Evolutionary conservation across 345 rosid species (phyloP), one percentile per base, ranked within the genome.

Genomic region (Lepidium africanum): DNA sequence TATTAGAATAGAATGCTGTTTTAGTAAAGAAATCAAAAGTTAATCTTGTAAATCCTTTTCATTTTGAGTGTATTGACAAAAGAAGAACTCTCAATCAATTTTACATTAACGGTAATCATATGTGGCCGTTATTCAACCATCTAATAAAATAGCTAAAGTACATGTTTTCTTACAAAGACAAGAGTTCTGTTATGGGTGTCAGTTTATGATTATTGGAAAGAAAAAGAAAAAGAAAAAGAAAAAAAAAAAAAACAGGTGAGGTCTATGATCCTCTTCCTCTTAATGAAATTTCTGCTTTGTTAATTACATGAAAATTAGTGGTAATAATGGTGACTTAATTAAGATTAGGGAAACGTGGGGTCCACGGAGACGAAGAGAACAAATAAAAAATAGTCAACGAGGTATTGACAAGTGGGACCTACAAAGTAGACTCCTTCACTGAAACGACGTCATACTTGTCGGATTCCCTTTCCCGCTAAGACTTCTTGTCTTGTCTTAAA

Each of bases 381-480:
- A 63, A 16, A 63, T 60, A 23, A 5, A 33, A 56, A 73, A 73
- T 65, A 49, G 72, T 67, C 77, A 73, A 51, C 56, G 41, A 42
- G 15, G 67, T 73, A 19, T 66, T 73, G 67, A 66, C 55, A 73
- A 14, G 47, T 73, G 54, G 77, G 53, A 21, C 72, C 77, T 37
- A 59, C 49, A 21, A 66, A 8, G 67, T 65, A 73, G 71, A 73
- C 77, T 57, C 71, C 60, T 57, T 48, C 46, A 12, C 71, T 73
- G 66, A 50, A 58, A 73, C 70, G 72, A 73, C 66, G 77, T 73
- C 72, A 73, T 59, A 14, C 56, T 73, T 73, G 77, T 73, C 77
- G 77, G 77, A 66, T 66, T 73, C 62, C 72, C 77, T 73, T 73
- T 73, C 77, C 72, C 72, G 77, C 77, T 49, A 57, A 33, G 77